These are phyloP conservation scores for Verbascum thapsus DNA, from an alignment of 257 asterid genomes.

Conservation along the genomic window DNA sequence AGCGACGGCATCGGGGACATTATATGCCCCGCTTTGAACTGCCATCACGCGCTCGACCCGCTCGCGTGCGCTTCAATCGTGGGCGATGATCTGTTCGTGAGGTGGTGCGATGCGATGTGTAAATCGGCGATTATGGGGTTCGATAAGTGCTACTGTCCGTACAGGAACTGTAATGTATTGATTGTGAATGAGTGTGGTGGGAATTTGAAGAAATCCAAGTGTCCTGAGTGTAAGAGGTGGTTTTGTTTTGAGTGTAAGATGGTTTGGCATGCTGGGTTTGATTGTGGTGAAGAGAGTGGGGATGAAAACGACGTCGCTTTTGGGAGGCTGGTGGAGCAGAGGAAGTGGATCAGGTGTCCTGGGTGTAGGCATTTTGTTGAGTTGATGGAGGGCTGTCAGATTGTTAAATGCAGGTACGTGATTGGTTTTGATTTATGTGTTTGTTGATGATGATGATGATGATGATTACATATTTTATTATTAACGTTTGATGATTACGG, in stretches of 20 bases:
- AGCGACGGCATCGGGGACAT: conserved; percentile 47
- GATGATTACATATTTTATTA: not conserved
- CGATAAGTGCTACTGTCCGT: conserved; percentile 59
- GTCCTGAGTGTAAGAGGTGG: conserved; percentile 57
- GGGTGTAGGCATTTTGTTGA: conserved; percentile 67
- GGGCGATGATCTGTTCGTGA: conserved; percentile 44
- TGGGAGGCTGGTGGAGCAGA: conserved; percentile 53
- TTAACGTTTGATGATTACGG: too few species aligned
- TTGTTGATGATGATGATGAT: not conserved
- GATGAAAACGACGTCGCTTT: conserved; percentile 58
- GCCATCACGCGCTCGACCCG: conserved; percentile 60
- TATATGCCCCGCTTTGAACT: conserved; percentile 59
- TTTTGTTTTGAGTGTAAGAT: conserved; percentile 63
- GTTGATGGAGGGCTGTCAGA: conserved; percentile 51
- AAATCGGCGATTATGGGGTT: conserved; percentile 44
- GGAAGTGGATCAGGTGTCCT: conserved; percentile 72
- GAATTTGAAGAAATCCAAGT: conserved; percentile 41
- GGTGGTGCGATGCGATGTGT: conserved; percentile 75
- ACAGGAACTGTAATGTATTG: conserved; percentile 50
- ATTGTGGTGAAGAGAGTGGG: conserved; percentile 56
- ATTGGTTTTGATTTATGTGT: not conserved
- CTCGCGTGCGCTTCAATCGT: conserved; percentile 44
- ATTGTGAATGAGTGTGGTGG: conserved; percentile 77
- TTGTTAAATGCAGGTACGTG: conserved; percentile 73
- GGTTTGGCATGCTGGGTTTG: conserved; percentile 63